These are phyloP conservation scores for Mycena kentingensis DNA, from an alignment of 768 basidiomycete species.

Conservation along the genomic window DNA sequence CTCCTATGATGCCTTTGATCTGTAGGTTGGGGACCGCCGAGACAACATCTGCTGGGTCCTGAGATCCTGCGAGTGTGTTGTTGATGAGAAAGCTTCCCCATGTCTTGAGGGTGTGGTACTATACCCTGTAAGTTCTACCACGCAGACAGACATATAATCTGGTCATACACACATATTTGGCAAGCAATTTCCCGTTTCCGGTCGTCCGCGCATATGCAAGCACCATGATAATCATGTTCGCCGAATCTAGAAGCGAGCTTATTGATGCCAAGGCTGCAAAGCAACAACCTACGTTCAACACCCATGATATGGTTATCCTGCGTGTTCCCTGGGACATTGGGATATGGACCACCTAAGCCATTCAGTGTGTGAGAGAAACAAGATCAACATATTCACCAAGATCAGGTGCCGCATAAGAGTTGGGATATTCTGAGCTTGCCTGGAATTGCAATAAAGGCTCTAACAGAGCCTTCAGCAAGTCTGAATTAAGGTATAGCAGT, in stretches of 20 bases:
- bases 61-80: constrained; percentile 39
- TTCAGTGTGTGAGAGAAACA: not conserved
- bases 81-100: constrained; percentile 54
- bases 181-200: constrained; percentile 39
- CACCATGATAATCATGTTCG: constrained; percentile 62
- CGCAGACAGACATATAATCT: not conserved
- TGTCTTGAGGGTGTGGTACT: constrained; percentile 48
- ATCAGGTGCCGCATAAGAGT: constrained; percentile 31
- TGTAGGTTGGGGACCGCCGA: constrained; percentile 47
- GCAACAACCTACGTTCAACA: constrained; percentile 26
- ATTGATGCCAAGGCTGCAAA: not conserved
- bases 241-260: constrained; percentile 45
- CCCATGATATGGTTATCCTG: constrained; percentile 18
- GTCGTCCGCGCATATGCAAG: constrained; percentile 38
- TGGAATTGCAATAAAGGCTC: constrained; percentile 57
- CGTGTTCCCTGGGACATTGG: constrained; percentile 20
- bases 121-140: not conserved
- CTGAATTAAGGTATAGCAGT: constrained; percentile 45
- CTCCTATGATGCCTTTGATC: constrained; percentile 59
- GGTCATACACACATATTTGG: constrained; percentile 36
- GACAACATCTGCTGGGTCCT: constrained; percentile 26
- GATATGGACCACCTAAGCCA: constrained; percentile 22
- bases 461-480: constrained; percentile 43
- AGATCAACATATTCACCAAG: constrained; percentile 25
- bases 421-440: too few relatives aligned